These are phyloP conservation scores for Neovahlkampfia damariscottae DNA, from an alignment of 78 protist species.

Conservation along the genomic window DNA sequence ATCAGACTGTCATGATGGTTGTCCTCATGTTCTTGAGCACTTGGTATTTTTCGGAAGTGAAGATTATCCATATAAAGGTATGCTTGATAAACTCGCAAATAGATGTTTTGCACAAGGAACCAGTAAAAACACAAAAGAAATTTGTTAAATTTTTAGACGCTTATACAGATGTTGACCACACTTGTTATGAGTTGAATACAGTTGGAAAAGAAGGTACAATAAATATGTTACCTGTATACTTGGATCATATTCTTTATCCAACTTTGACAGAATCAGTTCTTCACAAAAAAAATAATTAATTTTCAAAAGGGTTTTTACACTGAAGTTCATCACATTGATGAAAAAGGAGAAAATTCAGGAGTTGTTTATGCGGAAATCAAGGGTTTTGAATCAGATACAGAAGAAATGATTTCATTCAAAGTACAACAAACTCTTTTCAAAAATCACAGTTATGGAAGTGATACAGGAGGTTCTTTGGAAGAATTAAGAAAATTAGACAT, in stretches of 20 bases:
- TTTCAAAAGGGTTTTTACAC: conserved; percentile 22
- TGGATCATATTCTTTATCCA: conserved; percentile 77
- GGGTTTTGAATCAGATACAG: conserved; percentile 23
- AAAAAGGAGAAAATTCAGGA: conserved; percentile 42
- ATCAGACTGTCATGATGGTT: conserved; percentile 34
- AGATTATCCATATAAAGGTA: conserved; percentile 44
- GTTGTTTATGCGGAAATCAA: conserved; percentile 68
- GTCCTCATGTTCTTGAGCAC: conserved; percentile 62
- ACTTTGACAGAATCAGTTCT: conserved; percentile 43
- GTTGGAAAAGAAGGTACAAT: conserved; percentile 66
- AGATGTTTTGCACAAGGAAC: conserved; percentile 48
- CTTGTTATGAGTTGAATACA: conserved; percentile 43
- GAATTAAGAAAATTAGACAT: conserved; percentile 18
- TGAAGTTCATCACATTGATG: conserved; percentile 53
- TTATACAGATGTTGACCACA: conserved; percentile 53
- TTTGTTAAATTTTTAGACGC: conserved; percentile 42
- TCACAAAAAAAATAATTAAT: neutral
- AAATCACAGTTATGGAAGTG: conserved; percentile 22
- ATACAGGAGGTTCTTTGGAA: conserved; percentile 48
- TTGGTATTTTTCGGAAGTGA: conserved; percentile 47
- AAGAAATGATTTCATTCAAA: neutral
- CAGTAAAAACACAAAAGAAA: too few species aligned
- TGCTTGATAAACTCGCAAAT: conserved; percentile 47
- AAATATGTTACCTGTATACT: conserved; percentile 50
- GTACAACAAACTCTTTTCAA: neutral